Percentiles rank a stretch among this genome's conserved stretches.
These are phyloP conservation scores for Bidens hawaiensis DNA, from an alignment of 140 eudicot species.

Conservation along the genomic window DNA sequence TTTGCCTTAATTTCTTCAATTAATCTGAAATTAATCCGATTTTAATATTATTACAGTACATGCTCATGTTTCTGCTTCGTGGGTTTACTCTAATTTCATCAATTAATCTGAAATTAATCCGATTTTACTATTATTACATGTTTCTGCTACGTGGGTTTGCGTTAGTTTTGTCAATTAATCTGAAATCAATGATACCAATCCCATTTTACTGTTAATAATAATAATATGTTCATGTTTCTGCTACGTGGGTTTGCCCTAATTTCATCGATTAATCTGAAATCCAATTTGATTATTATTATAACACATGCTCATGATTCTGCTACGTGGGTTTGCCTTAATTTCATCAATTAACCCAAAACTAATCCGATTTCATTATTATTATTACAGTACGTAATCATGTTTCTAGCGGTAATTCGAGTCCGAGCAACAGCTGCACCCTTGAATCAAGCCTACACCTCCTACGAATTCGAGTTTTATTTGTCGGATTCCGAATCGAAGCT, in stretches of 20 bases:
- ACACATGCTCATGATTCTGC: too few species aligned
- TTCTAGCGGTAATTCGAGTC: conserved; percentile 76
- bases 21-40: too few species aligned
- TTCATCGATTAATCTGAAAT: neutral
- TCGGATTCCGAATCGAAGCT: conserved; percentile 87
- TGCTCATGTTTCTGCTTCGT: too few species aligned
- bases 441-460: conserved; percentile 81
- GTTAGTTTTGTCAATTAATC: too few species aligned
- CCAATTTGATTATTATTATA: neutral
- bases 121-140: too few species aligned
- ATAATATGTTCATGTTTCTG: too few species aligned
- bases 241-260: neutral
- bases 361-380: neutral
- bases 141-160: too few species aligned
- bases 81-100: neutral
- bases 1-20: too few species aligned
- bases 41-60: too few species aligned
- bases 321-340: neutral
- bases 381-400: conserved; percentile 74
- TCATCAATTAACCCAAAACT: neutral
- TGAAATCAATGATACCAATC: too few species aligned
- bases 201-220: too few species aligned
- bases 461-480: conserved; percentile 85
- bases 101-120: neutral
- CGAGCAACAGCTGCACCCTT: conserved; percentile 97